Base-by-base conservation (phyloP, 208 protist genomes). In the Leishmania gerbilli region DNA sequence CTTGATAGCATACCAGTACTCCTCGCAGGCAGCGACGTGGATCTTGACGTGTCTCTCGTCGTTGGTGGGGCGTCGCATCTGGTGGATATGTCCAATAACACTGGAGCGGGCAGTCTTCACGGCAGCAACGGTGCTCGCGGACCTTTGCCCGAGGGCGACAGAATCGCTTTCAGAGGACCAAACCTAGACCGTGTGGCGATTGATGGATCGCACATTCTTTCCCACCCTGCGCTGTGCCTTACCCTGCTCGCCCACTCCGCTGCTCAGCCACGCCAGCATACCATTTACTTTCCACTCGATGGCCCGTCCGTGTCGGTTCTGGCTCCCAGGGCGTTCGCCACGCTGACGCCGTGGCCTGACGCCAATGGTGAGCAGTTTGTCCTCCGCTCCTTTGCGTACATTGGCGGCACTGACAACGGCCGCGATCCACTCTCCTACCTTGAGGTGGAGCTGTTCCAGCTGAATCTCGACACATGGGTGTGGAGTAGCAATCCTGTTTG, bases 401-500 rank as follows among this genome's bases (percentile, higher is more conserved):
- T 97, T 37, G 93, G 93, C 71, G 93, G 93, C 42, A 95, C 88
- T 62, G 49, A 79, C 8, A 90, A 93, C 77, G 93, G 91, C 24
- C 82, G 84, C 42, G 83, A 88, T 51, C 90, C 92, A 7, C 75
- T 93, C 47, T 84, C 92, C 15, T 74, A 87, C 60, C 87, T 94
- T 69, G 88, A 88, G 45, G 77, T 93, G 71, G 84, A 82, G 74
- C 64, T 94, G 13, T 81, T 89, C 56, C 83, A 76, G 42, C 72
- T 97, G 75, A 67, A 85, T 49, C 76, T 82, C 37, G 77, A 81
- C 64, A 79, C 78, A 42, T 84, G 87, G 82, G 8, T 67, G 77
- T 84, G 79, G 79, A 74, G 77, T 37, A 77, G 47, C 53, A 76
- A 47, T n/a, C 58, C 82, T 9, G 37, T 88, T 24, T 76, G 87